Evolutionary conservation across 331 rosid genomes (phyloP), one percentile per base, ranked within the genome.

Genomic region (Pyrus hybrid): DNA sequence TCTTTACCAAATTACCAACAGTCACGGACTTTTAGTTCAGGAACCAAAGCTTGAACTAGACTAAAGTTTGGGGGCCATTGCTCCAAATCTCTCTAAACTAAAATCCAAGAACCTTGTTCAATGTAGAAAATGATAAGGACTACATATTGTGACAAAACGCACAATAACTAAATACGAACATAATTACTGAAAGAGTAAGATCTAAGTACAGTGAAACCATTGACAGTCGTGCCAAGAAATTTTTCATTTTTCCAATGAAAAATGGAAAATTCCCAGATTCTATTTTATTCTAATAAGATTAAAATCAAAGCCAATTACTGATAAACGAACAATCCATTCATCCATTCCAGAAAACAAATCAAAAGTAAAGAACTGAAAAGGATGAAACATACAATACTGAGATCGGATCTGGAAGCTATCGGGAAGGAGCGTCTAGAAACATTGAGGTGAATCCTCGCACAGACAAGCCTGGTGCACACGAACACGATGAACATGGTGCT

Each of bases 401-500:
- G 93, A 91, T 89, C 87, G 56, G 98, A 91, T 93, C 97, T 91
- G 80, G 92, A 83, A 87, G 91, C 91, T 76, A 87, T 67, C 13
- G 82, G 90, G 70, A 93, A 91, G 68, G 98, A 87, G 74, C 98
- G 87, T 68, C 97, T 81, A 3, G 91, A 80, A 82, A 89, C 91
- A 84, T 91, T 89, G 78, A 88, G 80, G 72, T 88, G 98, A 84
- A 93, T 89, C 85, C 97, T 86, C 54, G 97, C 97, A 80, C 98
- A 93, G 60, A 93, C 54, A n/a, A 93, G 93, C 63, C 98, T 88
- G 1, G 97, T 91, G 81, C 93, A 93, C 7, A 93, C 91, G 74
- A 91, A 93, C 64, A 93, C 91, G 83, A 93, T 93, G 91, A 93
- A 93, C 96, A 88, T 79, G 71, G 93, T 87, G 87, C 98, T 93